A percentile compares a stretch with the other conserved stretches of the same genome.
Evolutionary conservation across 345 rosid genomes (phyloP).

Genomic region (Corchorus capsularis): DNA sequence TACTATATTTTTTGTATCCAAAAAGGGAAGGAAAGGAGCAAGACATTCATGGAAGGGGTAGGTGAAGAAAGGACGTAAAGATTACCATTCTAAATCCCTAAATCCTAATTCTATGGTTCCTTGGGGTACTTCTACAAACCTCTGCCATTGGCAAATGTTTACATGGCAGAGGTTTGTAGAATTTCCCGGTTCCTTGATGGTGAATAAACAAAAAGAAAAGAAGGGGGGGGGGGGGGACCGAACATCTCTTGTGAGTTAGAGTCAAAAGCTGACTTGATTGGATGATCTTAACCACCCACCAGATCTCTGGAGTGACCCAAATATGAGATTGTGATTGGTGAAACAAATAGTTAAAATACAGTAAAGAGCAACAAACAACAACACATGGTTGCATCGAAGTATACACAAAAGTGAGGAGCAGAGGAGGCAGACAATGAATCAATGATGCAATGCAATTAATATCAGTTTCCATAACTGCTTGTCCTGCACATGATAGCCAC

Average conservation of each 20-base stretch:
- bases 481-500: constrained; percentile 27
- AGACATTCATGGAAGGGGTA: not conserved
- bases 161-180: no score
- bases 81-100: not conserved
- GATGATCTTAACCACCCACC: constrained; percentile 19
- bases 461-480: constrained; percentile 4
- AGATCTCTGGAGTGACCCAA: not conserved
- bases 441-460: constrained; percentile 18
- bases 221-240: not conserved
- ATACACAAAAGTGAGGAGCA: not conserved
- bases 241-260: not conserved
- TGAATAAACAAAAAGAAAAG: not conserved
- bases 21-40: no score
- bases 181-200: no score
- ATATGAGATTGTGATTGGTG: not conserved
- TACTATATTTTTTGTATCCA: no score
- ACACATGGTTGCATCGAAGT: not conserved
- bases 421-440: not conserved
- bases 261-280: constrained; percentile 14
- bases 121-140: no score
- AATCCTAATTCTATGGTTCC: no score
- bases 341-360: not conserved
- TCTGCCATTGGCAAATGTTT: no score
- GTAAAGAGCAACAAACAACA: not conserved
- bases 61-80: not conserved